These are phyloP conservation scores for Alternaria consortialis DNA, from an alignment of 2,329 filamentous ascomycete genomes.

Conservation along the genomic window DNA sequence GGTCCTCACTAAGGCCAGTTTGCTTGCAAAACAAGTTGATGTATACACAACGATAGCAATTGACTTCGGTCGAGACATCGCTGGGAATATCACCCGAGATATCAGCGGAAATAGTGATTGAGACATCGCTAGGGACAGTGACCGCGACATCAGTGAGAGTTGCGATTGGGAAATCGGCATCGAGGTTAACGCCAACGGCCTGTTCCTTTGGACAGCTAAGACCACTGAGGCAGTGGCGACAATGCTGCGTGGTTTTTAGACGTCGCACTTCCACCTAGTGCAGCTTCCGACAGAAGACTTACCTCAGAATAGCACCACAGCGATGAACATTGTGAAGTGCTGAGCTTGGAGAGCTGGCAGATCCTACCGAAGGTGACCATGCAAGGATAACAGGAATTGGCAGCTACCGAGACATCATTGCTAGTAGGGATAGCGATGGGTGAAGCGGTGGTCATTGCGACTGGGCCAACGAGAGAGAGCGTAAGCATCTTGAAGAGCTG, in stretches of 20 bases:
- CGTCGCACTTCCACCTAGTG: too few species aligned
- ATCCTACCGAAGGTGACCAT: not conserved
- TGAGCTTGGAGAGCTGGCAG: not conserved
- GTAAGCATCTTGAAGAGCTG: conserved; percentile 3
- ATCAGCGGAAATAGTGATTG: not conserved
- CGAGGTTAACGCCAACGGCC: not conserved
- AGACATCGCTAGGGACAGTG: not conserved
- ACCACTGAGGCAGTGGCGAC: too few species aligned
- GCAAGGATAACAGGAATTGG: not conserved
- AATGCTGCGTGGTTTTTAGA: too few species aligned
- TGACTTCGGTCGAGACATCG: not conserved
- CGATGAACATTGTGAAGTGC: not conserved
- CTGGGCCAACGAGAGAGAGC: not conserved
- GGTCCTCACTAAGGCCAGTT: not conserved
- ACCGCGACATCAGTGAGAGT: not conserved
- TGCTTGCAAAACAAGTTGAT: not conserved
- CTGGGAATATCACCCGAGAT: not conserved
- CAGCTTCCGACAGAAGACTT: too few species aligned
- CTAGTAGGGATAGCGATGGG: not conserved
- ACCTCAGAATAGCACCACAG: too few species aligned
- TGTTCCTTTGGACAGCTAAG: too few species aligned
- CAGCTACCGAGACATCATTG: not conserved
- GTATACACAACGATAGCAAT: conserved; percentile 1
- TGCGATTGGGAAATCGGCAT: not conserved
- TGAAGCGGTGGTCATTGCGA: not conserved